phyloP scores from a whole-genome alignment of 2,329 filamentous ascomycete species.

The Calonectria hawksworthii region DNA sequence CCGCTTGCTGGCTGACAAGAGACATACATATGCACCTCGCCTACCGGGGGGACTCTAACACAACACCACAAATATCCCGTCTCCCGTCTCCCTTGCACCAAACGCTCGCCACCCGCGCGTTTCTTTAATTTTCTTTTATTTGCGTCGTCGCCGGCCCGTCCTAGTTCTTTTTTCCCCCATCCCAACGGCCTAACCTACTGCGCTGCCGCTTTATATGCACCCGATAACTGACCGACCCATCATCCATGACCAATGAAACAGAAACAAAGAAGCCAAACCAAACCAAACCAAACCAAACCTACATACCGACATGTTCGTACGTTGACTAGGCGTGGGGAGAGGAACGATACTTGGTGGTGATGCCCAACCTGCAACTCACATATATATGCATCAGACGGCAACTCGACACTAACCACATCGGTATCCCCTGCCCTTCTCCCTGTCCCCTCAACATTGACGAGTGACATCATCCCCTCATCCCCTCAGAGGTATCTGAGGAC shows the following conservation, averaged over 20 bases:
- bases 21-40: constrained; percentile 14
- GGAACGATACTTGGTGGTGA: neutral
- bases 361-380: neutral
- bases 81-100: neutral
- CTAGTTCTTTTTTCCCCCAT: neutral
- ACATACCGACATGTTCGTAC: neutral
- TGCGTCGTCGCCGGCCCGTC: neutral
- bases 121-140: neutral
- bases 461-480: neutral
- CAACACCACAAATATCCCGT: neutral
- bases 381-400: neutral
- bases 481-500: neutral
- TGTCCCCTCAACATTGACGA: neutral
- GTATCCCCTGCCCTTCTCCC: neutral
- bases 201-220: neutral
- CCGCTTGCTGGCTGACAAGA: neutral
- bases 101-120: neutral
- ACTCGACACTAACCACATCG: neutral
- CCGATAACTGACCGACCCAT: neutral
- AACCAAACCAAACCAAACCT: neutral
- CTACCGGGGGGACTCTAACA: neutral
- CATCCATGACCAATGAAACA: neutral
- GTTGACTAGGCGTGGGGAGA: neutral
- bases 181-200: neutral
- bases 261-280: too few relatives aligned